A percentile compares a stretch with the other conserved stretches of the same genome.
phyloP scores from a whole-genome alignment of 768 basidiomycete genomes.

The Mycena leptocephala region DNA sequence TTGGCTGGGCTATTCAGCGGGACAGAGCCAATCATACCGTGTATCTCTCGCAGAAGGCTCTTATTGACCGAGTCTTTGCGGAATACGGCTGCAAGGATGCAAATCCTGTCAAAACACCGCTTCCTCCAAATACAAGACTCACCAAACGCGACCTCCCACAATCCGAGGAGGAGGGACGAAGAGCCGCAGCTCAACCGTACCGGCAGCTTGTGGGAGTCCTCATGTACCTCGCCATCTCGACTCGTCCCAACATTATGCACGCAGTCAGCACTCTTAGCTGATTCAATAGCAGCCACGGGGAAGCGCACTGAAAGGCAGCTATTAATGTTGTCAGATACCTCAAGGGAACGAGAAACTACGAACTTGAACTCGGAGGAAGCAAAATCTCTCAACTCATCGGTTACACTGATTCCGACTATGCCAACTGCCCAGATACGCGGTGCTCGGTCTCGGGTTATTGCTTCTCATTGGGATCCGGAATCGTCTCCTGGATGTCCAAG shows the following conservation, averaged over 20 bases:
- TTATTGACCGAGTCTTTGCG: slow-evolving; percentile 48
- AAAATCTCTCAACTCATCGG: not conserved
- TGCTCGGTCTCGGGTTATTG: not conserved
- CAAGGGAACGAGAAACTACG: slow-evolving; percentile 48
- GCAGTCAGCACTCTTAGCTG: not conserved
- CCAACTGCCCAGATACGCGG: not conserved
- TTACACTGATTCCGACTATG: not conserved
- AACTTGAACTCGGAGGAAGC: not conserved
- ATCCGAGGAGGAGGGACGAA: slow-evolving; percentile 36
- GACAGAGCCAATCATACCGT: slow-evolving; percentile 40
- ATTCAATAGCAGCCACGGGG: slow-evolving; percentile 45
- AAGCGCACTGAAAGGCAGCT: slow-evolving; percentile 54
- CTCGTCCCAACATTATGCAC: not conserved
- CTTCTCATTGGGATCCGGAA: not conserved
- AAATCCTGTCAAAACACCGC: slow-evolving; percentile 51
- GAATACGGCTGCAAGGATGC: slow-evolving; percentile 44
- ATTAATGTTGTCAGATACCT: slow-evolving; percentile 55
- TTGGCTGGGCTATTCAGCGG: slow-evolving; percentile 55
- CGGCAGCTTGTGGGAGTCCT: slow-evolving; percentile 47
- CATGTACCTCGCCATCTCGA: slow-evolving; percentile 45
- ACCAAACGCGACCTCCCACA: slow-evolving; percentile 36
- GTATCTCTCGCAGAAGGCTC: slow-evolving; percentile 40
- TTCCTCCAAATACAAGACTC: slow-evolving; percentile 45
- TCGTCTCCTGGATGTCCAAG: not conserved
- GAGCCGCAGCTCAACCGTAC: slow-evolving; percentile 48